Conservation (phyloP, 2,329 filamentous ascomycete species). For the Talaromyces sp. region DNA sequence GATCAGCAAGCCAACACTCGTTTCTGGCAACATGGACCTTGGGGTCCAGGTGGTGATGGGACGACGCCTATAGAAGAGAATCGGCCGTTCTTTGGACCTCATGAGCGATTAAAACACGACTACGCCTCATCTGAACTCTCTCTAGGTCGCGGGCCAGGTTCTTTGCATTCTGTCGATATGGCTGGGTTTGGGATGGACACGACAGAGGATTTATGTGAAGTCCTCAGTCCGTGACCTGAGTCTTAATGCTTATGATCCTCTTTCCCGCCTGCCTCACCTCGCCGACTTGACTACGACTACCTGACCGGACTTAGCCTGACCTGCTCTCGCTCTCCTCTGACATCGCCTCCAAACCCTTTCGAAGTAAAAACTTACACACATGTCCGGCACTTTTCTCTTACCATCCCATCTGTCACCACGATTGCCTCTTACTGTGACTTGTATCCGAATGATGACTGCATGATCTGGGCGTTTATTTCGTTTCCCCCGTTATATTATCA, state of each 20-base stretch:
- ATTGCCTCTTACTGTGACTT: slow-evolving; percentile 14
- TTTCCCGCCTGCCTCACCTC: background rate
- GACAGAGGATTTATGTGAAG: slow-evolving; percentile 35
- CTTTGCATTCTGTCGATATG: slow-evolving; percentile 45
- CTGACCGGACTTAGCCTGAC: background rate
- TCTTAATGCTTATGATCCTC: no score
- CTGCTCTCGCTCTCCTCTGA: background rate
- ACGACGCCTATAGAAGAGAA: slow-evolving; percentile 42
- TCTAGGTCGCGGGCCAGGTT: slow-evolving; percentile 38
- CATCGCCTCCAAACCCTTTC: background rate
- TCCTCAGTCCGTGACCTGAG: slow-evolving; percentile 36
- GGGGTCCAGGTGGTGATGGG: slow-evolving; percentile 39
- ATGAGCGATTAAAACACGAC: slow-evolving; percentile 42
- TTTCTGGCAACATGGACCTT: slow-evolving; percentile 44
- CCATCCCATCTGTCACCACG: slow-evolving; percentile 13
- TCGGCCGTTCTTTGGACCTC: slow-evolving; percentile 43
- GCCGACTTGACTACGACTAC: background rate
- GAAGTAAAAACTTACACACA: slow-evolving; percentile 1
- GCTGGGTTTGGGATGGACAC: slow-evolving; percentile 42
- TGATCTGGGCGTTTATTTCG: slow-evolving; percentile 19
- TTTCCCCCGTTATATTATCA: slow-evolving; percentile 5
- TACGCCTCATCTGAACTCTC: slow-evolving; percentile 45
- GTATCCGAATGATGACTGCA: slow-evolving; percentile 21
- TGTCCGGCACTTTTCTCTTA: background rate
- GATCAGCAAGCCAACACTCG: slow-evolving; percentile 45